These are phyloP conservation scores for Panicum miliaceum DNA, from an alignment of 176 grass and related monocot species.

Conservation along the genomic window DNA sequence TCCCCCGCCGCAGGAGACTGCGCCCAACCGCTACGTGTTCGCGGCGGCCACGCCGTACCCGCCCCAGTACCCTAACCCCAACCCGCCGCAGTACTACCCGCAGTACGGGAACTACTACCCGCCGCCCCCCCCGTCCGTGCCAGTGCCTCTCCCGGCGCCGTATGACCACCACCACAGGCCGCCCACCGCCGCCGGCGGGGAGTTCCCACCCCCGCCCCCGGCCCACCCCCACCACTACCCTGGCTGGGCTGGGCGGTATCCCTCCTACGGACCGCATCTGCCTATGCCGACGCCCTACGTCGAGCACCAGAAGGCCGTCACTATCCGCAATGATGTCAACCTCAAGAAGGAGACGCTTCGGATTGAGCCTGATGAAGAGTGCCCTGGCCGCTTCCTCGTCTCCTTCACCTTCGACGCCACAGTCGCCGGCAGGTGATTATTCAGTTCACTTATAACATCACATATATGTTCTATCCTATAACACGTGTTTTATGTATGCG, in stretches of 20 bases:
- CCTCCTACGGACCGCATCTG: conserved; percentile 55
- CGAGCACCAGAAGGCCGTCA: conserved; percentile 94
- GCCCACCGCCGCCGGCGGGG: conserved; percentile 34
- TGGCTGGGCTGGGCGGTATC: conserved; percentile 62
- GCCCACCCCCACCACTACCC: conserved; percentile 59
- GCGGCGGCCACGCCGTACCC: conserved; percentile 91
- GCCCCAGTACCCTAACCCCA: conserved; percentile 79
- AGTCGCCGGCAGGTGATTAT: conserved; percentile 74
- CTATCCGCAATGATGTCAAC: conserved; percentile 92
- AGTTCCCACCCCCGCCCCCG: conserved; percentile 43
- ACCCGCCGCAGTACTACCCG: conserved; percentile 80
- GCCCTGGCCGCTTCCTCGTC: conserved; percentile 62
- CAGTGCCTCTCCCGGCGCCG: conserved; percentile 68
- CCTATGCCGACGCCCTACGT: conserved; percentile 69
- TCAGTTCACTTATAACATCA: not conserved
- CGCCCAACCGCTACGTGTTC: conserved; percentile 90
- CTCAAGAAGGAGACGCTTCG: conserved; percentile 97
- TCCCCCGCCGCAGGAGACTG: conserved; percentile 37
- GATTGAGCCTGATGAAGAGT: conserved; percentile 78
- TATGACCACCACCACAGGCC: conserved; percentile 79
- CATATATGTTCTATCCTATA: not conserved
- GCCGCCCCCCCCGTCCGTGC: conserved; percentile 64
- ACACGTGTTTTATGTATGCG: not conserved
- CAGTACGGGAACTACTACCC: conserved; percentile 72
- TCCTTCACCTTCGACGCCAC: conserved; percentile 94